A percentile compares a stretch with the other conserved stretches of the same genome.
phyloP scores from a whole-genome alignment of 1,284 basidiomycete genomes.

The Cutaneotrichosporon mucoides region DNA sequence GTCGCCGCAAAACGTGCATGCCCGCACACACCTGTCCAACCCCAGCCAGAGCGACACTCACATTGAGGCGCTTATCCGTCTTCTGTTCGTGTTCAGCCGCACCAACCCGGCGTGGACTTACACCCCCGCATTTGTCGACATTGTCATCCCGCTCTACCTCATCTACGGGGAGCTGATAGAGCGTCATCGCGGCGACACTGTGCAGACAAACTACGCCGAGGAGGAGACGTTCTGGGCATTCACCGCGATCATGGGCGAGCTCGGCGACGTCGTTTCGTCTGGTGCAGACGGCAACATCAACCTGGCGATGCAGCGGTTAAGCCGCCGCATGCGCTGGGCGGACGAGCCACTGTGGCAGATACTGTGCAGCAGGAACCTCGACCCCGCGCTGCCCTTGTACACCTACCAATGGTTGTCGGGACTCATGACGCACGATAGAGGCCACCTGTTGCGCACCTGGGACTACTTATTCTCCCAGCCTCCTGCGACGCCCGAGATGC shows the following conservation, averaged over 20 bases:
- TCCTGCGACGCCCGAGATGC: conserved; percentile 19
- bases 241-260: conserved; percentile 33
- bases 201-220: conserved; percentile 27
- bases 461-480: conserved; percentile 44
- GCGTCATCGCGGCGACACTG: conserved; percentile 1
- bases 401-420: conserved; percentile 39
- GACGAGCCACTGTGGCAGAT: conserved; percentile 30
- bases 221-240: conserved; percentile 47
- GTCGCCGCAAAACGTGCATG: conserved; percentile 24
- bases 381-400: conserved; percentile 33
- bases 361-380: conserved; percentile 34
- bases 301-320: conserved; percentile 26
- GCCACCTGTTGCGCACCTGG: conserved; percentile 35
- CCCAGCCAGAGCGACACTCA: conserved; percentile 38
- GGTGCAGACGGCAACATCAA: conserved; percentile 4
- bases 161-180: conserved; percentile 26
- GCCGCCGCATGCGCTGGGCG: conserved; percentile 37
- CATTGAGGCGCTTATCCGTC: conserved; percentile 42
- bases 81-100: conserved; percentile 44
- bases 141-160: conserved; percentile 45
- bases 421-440: conserved; percentile 31
- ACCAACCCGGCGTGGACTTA: conserved; percentile 41
- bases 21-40: conserved; percentile 13
- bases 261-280: conserved; percentile 25
- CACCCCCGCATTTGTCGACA: conserved; percentile 40